Evolutionary conservation across 805 yeast genomes (phyloP).

Genomic region (Metschnikowia gelsemii): DNA sequence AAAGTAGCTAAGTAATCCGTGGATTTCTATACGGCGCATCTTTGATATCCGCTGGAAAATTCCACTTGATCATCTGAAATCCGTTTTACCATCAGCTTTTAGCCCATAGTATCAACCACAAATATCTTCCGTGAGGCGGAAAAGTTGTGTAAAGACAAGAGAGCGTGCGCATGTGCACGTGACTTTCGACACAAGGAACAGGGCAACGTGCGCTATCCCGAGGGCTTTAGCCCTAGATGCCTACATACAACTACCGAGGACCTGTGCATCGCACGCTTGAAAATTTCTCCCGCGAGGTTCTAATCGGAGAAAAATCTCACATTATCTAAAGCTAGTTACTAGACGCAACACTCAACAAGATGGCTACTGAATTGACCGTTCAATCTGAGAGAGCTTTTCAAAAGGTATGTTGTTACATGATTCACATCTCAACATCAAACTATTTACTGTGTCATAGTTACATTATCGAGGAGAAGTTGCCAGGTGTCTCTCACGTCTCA

Average conservation of each 20-base stretch:
- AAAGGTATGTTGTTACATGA: slow-evolving; percentile 74
- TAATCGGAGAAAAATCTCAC: slow-evolving; percentile 18
- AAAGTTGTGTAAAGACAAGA: too few species aligned
- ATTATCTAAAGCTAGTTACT: slow-evolving; percentile 14
- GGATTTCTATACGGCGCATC: too few species aligned
- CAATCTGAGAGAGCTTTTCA: slow-evolving; percentile 99
- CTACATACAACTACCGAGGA: slow-evolving; percentile 8
- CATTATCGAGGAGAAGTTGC: neutral
- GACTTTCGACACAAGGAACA: neutral
- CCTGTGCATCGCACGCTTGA: slow-evolving; percentile 22
- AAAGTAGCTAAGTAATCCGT: too few species aligned
- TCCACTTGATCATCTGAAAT: too few species aligned
- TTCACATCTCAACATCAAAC: too few species aligned
- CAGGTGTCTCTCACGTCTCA: too few species aligned
- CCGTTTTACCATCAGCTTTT: too few species aligned
- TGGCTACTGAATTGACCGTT: slow-evolving; percentile 99
- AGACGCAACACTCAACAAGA: slow-evolving; percentile 43
- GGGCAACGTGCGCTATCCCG: neutral
- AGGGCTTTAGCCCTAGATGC: slow-evolving; percentile 21
- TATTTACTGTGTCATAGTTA: neutral
- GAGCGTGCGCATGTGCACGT: too few species aligned
- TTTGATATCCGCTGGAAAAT: too few species aligned
- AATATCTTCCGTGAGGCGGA: too few species aligned
- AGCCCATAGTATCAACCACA: too few species aligned
- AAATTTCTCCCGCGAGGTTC: slow-evolving; percentile 24